Evolutionary conservation across 108 stramenopile genomes (phyloP).

Genomic region (Cyclotella kingstonii): DNA sequence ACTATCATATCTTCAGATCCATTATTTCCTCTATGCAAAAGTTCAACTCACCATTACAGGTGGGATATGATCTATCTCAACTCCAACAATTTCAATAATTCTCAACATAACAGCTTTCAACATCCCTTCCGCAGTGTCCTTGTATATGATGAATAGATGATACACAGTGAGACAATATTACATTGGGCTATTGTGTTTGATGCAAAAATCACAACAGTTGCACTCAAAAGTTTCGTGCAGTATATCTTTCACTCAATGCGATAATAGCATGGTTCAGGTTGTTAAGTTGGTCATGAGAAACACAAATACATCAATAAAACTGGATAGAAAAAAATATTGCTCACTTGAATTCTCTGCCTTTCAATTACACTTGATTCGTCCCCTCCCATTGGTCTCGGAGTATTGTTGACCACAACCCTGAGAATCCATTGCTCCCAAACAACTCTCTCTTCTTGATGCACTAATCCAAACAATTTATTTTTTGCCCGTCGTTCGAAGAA

Average conservation of each 20-base stretch:
- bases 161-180: neutral
- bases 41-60: slow-evolving; percentile 49
- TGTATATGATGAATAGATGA: slow-evolving; percentile 1
- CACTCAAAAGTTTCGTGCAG: no score
- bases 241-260: no score
- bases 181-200: no score
- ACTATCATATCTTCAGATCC: no score
- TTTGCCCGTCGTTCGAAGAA: slow-evolving; percentile 81
- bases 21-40: no score
- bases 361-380: slow-evolving; percentile 80
- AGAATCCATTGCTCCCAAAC: slow-evolving; percentile 88
- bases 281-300: neutral
- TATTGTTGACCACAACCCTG: slow-evolving; percentile 84
- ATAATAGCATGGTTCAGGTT: no score
- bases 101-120: slow-evolving; percentile 65
- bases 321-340: neutral
- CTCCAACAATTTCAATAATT: slow-evolving; percentile 71
- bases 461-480: slow-evolving; percentile 77
- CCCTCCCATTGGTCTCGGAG: slow-evolving; percentile 75
- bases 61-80: slow-evolving; percentile 71
- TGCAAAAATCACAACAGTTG: no score
- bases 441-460: slow-evolving; percentile 80
- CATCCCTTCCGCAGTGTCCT: slow-evolving; percentile 87
- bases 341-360: slow-evolving; percentile 79
- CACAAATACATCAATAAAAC: neutral